phyloP scores from a whole-genome alignment of 192 early-diverging fungal genomes.

The Nowakowskiella sp. region DNA sequence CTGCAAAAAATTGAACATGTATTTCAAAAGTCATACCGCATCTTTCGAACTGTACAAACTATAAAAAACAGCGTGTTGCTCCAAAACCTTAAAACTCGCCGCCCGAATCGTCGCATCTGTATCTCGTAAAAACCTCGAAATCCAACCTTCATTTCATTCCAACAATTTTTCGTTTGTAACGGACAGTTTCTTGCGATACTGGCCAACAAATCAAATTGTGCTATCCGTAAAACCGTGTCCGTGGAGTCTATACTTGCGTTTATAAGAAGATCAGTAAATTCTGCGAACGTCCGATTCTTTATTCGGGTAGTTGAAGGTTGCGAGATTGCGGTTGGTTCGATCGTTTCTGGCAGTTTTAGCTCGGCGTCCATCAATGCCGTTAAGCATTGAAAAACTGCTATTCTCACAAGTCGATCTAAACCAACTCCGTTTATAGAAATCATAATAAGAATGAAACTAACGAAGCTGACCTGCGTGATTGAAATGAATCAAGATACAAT shows the following conservation, averaged over 20 bases:
- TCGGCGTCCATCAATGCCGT: conserved; percentile 13
- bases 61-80: conserved; percentile 21
- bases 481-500: no score
- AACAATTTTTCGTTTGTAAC: conserved; percentile 1
- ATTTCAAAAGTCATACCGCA: not conserved
- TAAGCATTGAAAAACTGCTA: conserved; percentile 14
- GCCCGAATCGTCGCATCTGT: conserved; percentile 15
- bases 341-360: no score
- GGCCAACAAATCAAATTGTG: conserved; percentile 19
- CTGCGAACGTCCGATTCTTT: conserved; percentile 13
- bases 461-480: not conserved
- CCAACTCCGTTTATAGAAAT: not conserved
- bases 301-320: not conserved
- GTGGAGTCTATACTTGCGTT: no score
- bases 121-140: conserved; percentile 3
- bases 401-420: conserved; percentile 13
- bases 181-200: conserved; percentile 15
- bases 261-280: no score
- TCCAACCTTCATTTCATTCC: conserved; percentile 1
- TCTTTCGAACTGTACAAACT: not conserved
- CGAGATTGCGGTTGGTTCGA: conserved; percentile 3
- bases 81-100: conserved; percentile 22
- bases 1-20: not conserved
- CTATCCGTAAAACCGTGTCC: no score
- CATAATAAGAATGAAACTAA: not conserved